phyloP scores from a whole-genome alignment of 768 basidiomycete species.

The Mycena chlorophos region DNA sequence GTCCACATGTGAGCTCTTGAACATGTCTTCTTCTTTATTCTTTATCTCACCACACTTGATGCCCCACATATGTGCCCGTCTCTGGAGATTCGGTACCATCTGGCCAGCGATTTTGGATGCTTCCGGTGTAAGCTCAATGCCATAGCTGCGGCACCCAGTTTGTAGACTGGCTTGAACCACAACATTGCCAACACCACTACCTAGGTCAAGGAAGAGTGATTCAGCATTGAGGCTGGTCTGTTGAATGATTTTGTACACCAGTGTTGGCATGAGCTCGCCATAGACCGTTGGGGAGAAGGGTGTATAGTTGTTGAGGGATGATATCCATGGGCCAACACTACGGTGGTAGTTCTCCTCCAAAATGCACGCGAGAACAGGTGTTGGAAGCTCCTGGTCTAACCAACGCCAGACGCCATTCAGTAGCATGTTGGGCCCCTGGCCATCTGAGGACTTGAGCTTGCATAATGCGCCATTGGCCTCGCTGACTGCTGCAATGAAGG shows the following conservation, averaged over 20 bases:
- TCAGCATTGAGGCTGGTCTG: conserved; percentile 55
- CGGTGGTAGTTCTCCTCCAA: conserved; percentile 93
- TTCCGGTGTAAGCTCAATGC: conserved; percentile 73
- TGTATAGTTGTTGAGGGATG: conserved; percentile 74
- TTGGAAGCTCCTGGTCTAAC: conserved; percentile 56
- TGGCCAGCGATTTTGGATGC: conserved; percentile 79
- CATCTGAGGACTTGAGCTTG: conserved; percentile 70
- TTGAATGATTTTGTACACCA: conserved; percentile 71
- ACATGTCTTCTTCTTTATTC: conserved; percentile 85
- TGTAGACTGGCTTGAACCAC: conserved; percentile 80
- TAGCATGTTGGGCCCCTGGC: conserved; percentile 50
- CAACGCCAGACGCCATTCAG: conserved; percentile 51
- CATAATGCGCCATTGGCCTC: conserved; percentile 63
- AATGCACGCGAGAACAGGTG: conserved; percentile 69
- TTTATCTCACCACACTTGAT: conserved; percentile 72
- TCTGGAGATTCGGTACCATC: conserved; percentile 72
- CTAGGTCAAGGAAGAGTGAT: conserved; percentile 82
- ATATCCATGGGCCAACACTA: conserved; percentile 85
- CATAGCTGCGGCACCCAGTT: conserved; percentile 74
- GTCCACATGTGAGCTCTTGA: conserved; percentile 62
- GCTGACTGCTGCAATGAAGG: conserved; percentile 63
- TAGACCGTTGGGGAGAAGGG: conserved; percentile 86
- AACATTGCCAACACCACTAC: conserved; percentile 85
- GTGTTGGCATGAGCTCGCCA: conserved; percentile 83
- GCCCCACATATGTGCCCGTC: conserved; percentile 91